These are phyloP conservation scores for Phytophthora citrophthora DNA, from an alignment of 352 stramenopile species.

Conservation along the genomic window DNA sequence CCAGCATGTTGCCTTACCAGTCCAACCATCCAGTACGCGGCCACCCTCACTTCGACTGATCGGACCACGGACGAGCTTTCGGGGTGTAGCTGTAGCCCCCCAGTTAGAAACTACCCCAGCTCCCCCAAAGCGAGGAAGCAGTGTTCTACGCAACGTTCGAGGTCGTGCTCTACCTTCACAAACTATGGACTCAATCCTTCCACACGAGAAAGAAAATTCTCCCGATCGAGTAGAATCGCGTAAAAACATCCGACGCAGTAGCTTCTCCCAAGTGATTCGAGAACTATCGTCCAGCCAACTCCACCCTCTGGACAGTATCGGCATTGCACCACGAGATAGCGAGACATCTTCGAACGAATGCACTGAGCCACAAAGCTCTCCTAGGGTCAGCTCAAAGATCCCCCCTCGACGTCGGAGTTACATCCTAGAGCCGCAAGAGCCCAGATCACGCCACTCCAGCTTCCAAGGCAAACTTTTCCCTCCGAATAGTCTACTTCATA, in stretches of 20 bases:
- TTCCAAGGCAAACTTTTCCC: not conserved
- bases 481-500: not conserved
- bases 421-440: conserved; percentile 5
- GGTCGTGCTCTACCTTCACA: conserved; percentile 1
- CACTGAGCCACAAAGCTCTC: not conserved
- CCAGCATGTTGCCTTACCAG: no score
- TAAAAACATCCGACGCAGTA: conserved; percentile 6
- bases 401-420: conserved; percentile 18
- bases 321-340: conserved; percentile 10
- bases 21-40: no score
- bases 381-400: conserved; percentile 1
- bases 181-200: not conserved
- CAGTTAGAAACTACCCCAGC: conserved; percentile 1
- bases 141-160: conserved; percentile 27
- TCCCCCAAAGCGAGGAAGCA: conserved; percentile 17
- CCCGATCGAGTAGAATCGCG: not conserved
- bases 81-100: conserved; percentile 21
- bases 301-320: conserved; percentile 14
- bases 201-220: not conserved
- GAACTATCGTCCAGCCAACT: conserved; percentile 3
- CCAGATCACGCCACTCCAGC: no score
- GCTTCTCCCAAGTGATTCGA: conserved; percentile 23
- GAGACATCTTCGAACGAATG: conserved; percentile 5
- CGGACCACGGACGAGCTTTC: conserved; percentile 10
- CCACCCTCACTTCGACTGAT: no score